Evolutionary conservation across 139 green algal genomes (phyloP), one percentile per base, ranked within the genome.

Genomic region (Volvox africanus): DNA sequence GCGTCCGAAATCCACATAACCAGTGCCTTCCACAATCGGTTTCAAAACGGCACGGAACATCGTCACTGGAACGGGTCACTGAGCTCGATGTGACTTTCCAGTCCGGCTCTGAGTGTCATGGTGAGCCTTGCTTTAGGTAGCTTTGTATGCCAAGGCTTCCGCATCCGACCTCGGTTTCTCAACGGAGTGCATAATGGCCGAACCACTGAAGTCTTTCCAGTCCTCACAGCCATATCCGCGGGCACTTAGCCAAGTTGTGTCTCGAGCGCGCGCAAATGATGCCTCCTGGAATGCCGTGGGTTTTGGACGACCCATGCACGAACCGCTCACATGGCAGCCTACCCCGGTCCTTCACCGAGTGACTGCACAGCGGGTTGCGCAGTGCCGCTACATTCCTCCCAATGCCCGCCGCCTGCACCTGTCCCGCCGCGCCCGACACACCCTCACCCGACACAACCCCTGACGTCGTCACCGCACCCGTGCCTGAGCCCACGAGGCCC

Each of bases 311-410:
- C 11, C 73, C 71, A 21, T n/a, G n/a, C 73, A 90, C 86, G 11
- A 84, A 83, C 19, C 50, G 44, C 30, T 90, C 73, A 26, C 86
- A 90, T 0, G 71, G 73, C 20, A 37, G 28, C 30, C 73, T 13
- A 69, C 26, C 61, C 35, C 69, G 85, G 69, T 90, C 86, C 86
- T 73, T 76, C 0, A 84, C 9, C 13, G n/a, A n/a, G 28, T 90
- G 86, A 55, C 86, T 90, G 32, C 86, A 90, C 86, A 90, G 73
- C 69, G 50, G 86, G 68, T 89, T 89, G 18, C 32, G 26, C 21
- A 20, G 22, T 17, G 2, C 71, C 14, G 71, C 36, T 26, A 32
- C 78, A 67, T 13, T 50, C 21, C 78, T 36, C 12, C 11, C 83
- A 36, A 1, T 3, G 0, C 65, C 67, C 26, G 82, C 82, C 19